Evolutionary conservation across 345 rosid genomes (phyloP).

Genomic region (Eucalyptus erythrocorys): DNA sequence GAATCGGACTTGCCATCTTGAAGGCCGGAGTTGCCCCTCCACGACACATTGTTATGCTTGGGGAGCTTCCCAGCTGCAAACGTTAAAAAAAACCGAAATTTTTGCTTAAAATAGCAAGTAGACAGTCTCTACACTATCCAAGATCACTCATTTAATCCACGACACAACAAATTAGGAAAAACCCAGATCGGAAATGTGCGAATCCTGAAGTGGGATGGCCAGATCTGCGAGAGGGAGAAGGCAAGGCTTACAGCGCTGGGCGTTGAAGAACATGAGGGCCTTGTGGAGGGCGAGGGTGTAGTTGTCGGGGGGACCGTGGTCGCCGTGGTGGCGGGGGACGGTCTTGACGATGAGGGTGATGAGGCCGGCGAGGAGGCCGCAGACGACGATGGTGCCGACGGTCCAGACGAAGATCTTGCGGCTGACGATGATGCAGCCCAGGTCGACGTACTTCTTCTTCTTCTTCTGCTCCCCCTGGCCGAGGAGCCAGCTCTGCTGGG

Average conservation of each 20-base stretch:
- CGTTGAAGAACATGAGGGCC: conserved; percentile 99
- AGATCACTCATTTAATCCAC: background rate
- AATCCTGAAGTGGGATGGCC: background rate
- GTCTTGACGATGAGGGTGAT: conserved; percentile 74
- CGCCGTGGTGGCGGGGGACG: conserved; percentile 65
- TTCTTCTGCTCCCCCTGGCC: conserved; percentile 93
- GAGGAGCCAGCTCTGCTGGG: conserved; percentile 98
- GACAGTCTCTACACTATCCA: background rate
- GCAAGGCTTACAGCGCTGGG: conserved; percentile 61
- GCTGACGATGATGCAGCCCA: conserved; percentile 93
- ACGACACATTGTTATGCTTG: conserved; percentile 82
- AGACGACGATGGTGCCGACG: conserved; percentile 46
- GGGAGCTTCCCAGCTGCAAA: conserved; percentile 83
- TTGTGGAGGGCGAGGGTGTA: conserved; percentile 87
- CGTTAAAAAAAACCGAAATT: too few relatives aligned
- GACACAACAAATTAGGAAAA: background rate
- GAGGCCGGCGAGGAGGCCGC: conserved; percentile 57
- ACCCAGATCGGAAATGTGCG: background rate
- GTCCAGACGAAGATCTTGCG: conserved; percentile 97
- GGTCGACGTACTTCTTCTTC: conserved; percentile 94
- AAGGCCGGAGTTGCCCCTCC: conserved; percentile 85
- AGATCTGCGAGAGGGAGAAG: background rate
- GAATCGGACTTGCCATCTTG: conserved; percentile 65
- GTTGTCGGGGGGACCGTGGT: conserved; percentile 55
- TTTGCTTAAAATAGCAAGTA: background rate